A percentile compares a stretch with the other conserved stretches of the same genome.
Evolutionary conservation across 768 basidiomycete species (phyloP).

Genomic region (Termitomyces sp.): DNA sequence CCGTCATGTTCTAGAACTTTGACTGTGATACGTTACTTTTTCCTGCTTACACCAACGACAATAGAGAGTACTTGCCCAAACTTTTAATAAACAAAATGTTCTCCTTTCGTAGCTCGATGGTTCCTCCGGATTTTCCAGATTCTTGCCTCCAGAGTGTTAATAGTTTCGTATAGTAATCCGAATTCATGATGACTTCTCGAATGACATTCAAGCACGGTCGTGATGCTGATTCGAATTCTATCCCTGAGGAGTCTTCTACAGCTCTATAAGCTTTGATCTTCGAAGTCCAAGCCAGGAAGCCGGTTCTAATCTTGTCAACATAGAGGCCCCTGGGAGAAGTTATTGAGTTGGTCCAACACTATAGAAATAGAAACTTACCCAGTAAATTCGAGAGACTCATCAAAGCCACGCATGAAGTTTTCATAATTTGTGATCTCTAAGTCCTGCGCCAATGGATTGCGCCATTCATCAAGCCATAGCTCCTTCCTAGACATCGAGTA

Average conservation of each 20-base stretch:
- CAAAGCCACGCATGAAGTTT: slow-evolving; percentile 45
- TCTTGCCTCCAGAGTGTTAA: slow-evolving; percentile 77
- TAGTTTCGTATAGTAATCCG: slow-evolving; percentile 57
- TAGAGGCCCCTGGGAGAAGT: slow-evolving; percentile 34
- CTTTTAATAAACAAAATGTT: slow-evolving; percentile 38
- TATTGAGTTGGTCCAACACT: slow-evolving; percentile 5
- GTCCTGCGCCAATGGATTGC: slow-evolving; percentile 49
- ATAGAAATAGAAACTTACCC: slow-evolving; percentile 24
- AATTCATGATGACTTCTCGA: slow-evolving; percentile 34
- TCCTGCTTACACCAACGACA: background rate
- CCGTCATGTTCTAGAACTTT: slow-evolving; percentile 57
- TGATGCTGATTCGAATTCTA: slow-evolving; percentile 54
- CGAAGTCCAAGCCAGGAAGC: slow-evolving; percentile 72
- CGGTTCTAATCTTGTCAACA: slow-evolving; percentile 71
- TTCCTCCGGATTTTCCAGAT: slow-evolving; percentile 48
- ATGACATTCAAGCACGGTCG: slow-evolving; percentile 48
- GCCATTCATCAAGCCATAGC: slow-evolving; percentile 73
- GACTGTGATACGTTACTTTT: slow-evolving; percentile 31
- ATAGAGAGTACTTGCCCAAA: slow-evolving; percentile 22
- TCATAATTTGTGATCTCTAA: slow-evolving; percentile 43
- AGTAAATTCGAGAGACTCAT: slow-evolving; percentile 29
- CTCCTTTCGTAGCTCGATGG: slow-evolving; percentile 52
- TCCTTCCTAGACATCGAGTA: slow-evolving; percentile 59
- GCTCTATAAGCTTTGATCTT: slow-evolving; percentile 56
- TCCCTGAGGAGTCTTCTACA: slow-evolving; percentile 29